Base-by-base conservation (phyloP, 306 rosid species). In the Sechiopsis laciniata region DNA sequence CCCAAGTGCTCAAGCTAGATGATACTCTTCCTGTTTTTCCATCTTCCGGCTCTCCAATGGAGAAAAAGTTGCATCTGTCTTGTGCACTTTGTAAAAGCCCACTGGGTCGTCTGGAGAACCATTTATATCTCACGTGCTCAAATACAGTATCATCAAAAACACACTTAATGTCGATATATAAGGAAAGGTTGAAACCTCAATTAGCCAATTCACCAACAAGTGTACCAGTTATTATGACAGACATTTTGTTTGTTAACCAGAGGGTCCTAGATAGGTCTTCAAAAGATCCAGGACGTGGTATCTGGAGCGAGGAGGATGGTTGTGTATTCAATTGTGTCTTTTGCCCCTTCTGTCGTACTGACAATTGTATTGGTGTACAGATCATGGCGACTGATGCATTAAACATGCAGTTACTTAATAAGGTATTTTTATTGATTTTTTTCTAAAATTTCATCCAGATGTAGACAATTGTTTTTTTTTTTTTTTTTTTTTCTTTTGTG, bases 251-350 rank as follows among this genome's bases (percentile, higher is more conserved):
- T 42, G 85, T 92, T 32, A 78, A 87, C 85, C 87, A 79, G 71
- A 84, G 78, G 40, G 73, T 90, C 77, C 80, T 67, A 58, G 75
- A 74, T 57, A 76, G 83, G 73, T 78, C 74, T 72, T 73, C 75
- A 57, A 77, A 73, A 51, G 77, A 78, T 75, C 66, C 72, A 6
- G 87, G 84, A 55, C 84, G 78, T 74, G 89, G 94, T 54, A 79
- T 83, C 74, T 93, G 98, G 98, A 84, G 89, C 77, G 83, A 75
- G 68, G 89, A 88, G 78, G 98, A 90, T 76, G 98, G 98, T 46
- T 90, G 94, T 63, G 98, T 93, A 75, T 90, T 83, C 82, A 83
- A 83, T 57, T 53, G 83, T 64, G 71, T 90, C 64, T 81, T 84
- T 78, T 93, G 98, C 76, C 96, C 97, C 78, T 90, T 87, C 86